These are phyloP conservation scores for Trypethelium eluteriae DNA, from an alignment of 495 filamentous ascomycete species.

Conservation along the genomic window DNA sequence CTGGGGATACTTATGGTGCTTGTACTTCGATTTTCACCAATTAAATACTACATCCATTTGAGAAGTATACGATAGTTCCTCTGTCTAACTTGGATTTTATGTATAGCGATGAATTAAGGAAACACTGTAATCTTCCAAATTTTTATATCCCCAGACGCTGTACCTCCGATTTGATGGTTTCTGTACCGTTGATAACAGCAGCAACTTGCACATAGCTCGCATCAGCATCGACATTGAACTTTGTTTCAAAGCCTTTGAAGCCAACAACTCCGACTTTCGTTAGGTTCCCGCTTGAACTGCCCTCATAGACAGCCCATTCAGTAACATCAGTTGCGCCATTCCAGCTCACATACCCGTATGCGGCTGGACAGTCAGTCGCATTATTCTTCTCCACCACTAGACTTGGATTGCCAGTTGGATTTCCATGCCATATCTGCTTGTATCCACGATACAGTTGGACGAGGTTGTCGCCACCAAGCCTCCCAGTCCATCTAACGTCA, in stretches of 20 bases:
- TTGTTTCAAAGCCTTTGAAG: constrained; percentile 17
- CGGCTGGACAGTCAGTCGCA: neutral
- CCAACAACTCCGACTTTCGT: constrained; percentile 6
- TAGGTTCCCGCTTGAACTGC: neutral
- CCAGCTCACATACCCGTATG: constrained; percentile 19
- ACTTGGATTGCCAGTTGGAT: constrained; percentile 14
- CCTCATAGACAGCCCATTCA: constrained; percentile 13
- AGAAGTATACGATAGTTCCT: no score
- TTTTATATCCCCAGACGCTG: neutral
- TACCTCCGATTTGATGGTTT: neutral
- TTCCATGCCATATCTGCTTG: constrained; percentile 22
- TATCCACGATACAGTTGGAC: constrained; percentile 20
- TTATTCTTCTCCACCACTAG: constrained; percentile 9
- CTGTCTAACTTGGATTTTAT: no score
- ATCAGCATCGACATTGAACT: constrained; percentile 11
- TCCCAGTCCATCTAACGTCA: constrained; percentile 20
- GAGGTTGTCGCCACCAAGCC: constrained; percentile 13
- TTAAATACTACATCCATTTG: no score
- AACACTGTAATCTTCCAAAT: neutral
- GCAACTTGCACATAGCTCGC: constrained; percentile 15
- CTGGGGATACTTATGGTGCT: no score
- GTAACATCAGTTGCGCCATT: constrained; percentile 19
- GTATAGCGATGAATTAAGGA: no score
- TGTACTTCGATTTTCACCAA: no score
- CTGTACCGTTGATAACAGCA: constrained; percentile 13